A percentile compares a stretch with the other conserved stretches of the same genome.
These are phyloP conservation scores for Yamadazyma scolyti DNA, from an alignment of 805 yeast genomes.

Conservation along the genomic window DNA sequence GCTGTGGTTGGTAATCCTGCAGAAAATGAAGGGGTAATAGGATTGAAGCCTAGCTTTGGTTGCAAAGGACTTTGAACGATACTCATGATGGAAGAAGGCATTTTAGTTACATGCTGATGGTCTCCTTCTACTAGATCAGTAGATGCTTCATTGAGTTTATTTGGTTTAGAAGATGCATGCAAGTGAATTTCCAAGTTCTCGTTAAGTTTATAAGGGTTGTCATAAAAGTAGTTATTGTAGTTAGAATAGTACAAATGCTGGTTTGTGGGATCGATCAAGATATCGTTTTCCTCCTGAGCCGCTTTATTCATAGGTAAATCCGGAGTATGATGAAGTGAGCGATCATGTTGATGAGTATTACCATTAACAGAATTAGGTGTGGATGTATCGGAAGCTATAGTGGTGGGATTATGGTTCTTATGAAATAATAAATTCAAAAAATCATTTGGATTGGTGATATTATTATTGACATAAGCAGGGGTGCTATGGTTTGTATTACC, in stretches of 20 bases:
- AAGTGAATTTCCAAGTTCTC: constrained; percentile 39
- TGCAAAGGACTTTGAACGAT: constrained; percentile 37
- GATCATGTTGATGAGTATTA: no score
- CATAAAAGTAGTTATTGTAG: constrained; percentile 35
- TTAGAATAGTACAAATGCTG: constrained; percentile 36
- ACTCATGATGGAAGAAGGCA: constrained; percentile 56
- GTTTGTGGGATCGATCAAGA: constrained; percentile 28
- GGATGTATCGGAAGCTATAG: constrained; percentile 2
- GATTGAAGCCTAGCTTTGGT: constrained; percentile 43
- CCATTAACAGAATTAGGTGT: constrained; percentile 5
- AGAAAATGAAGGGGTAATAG: constrained; percentile 22
- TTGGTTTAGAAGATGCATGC: constrained; percentile 30
- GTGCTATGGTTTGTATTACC: not conserved
- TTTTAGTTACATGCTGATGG: constrained; percentile 32
- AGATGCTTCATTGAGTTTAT: constrained; percentile 18
- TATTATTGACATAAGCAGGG: not conserved
- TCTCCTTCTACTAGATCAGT: constrained; percentile 36
- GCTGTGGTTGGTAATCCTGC: constrained; percentile 55
- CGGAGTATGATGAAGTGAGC: constrained; percentile 3
- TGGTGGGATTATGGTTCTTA: constrained; percentile 23
- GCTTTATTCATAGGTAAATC: constrained; percentile 3
- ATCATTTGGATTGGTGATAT: constrained; percentile 22
- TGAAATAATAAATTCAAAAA: constrained; percentile 53
- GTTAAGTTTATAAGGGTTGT: constrained; percentile 35
- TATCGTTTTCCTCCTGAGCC: constrained; percentile 11